Evolutionary conservation across 306 rosid species (phyloP).

Genomic region (Dalbergia cultrata): DNA sequence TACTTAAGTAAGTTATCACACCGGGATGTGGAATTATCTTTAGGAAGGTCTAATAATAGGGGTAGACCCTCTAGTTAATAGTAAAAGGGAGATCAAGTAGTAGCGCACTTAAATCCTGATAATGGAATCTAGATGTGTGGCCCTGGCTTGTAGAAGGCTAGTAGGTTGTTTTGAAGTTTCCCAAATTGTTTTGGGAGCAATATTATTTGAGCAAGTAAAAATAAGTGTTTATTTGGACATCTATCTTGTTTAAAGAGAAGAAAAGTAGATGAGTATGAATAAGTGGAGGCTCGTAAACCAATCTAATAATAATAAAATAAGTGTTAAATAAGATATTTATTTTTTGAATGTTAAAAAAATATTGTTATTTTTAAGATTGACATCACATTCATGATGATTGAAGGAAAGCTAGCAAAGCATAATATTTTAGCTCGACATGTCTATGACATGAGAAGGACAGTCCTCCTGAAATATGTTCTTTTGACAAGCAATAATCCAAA

Average conservation of each 20-base stretch:
- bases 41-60: constrained; percentile 47
- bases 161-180: constrained; percentile 50
- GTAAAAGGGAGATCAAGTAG: constrained; percentile 46
- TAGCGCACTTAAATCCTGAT: constrained; percentile 43
- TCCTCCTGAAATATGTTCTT: constrained; percentile 60
- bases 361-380: constrained; percentile 28
- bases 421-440: constrained; percentile 57
- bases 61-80: constrained; percentile 46
- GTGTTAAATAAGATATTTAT: no score
- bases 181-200: constrained; percentile 1
- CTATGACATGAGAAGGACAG: constrained; percentile 60
- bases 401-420: constrained; percentile 50
- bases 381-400: constrained; percentile 48
- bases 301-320: no score
- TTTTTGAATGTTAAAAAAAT: no score
- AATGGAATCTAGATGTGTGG: constrained; percentile 68
- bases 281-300: no score
- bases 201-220: no score
- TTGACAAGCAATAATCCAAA: constrained; percentile 49
- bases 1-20: constrained; percentile 67
- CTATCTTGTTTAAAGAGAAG: no score
- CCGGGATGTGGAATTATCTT: constrained; percentile 63
- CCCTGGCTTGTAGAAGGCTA: constrained; percentile 39
- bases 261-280: no score
- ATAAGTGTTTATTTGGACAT: no score